Conservation (phyloP, 2,329 filamentous ascomycete genomes). For the Alternaria sp. region DNA sequence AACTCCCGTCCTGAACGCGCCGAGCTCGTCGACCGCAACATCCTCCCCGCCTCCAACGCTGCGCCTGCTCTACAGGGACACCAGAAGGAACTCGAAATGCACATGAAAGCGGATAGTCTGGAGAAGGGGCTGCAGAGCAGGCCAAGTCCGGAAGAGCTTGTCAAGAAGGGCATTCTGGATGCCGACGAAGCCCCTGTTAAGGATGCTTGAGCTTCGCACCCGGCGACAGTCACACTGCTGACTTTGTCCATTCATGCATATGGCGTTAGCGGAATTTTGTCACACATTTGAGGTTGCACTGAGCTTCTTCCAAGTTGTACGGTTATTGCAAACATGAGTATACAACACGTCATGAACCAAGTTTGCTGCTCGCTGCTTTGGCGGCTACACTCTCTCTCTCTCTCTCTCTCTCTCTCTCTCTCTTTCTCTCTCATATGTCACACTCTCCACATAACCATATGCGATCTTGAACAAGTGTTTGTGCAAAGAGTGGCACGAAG, state of each 20-base stretch:
- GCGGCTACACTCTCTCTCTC: no score
- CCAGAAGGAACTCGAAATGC: slow-evolving; percentile 84
- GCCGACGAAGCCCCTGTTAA: slow-evolving; percentile 47
- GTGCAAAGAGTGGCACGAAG: slow-evolving; percentile 27
- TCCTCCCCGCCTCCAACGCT: slow-evolving; percentile 79
- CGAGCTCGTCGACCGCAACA: slow-evolving; percentile 85
- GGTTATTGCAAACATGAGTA: slow-evolving; percentile 9
- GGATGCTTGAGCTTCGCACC: slow-evolving; percentile 24
- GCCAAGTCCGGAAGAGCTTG: slow-evolving; percentile 77
- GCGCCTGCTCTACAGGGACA: slow-evolving; percentile 82
- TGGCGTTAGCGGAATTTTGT: slow-evolving; percentile 12
- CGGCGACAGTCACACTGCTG: background rate
- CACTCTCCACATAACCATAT: background rate
- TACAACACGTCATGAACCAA: background rate
- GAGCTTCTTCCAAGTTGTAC: slow-evolving; percentile 11
- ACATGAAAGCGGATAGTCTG: slow-evolving; percentile 86
- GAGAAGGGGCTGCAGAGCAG: slow-evolving; percentile 86
- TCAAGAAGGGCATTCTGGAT: slow-evolving; percentile 82
- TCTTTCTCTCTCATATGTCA: background rate
- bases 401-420: no score
- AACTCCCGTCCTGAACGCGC: slow-evolving; percentile 73
- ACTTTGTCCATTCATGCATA: slow-evolving; percentile 2
- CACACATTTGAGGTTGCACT: background rate
- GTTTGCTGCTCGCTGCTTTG: background rate
- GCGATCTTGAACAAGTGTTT: background rate